Base-by-base conservation (phyloP, 345 rosid genomes). In the Corymbia maculata region DNA sequence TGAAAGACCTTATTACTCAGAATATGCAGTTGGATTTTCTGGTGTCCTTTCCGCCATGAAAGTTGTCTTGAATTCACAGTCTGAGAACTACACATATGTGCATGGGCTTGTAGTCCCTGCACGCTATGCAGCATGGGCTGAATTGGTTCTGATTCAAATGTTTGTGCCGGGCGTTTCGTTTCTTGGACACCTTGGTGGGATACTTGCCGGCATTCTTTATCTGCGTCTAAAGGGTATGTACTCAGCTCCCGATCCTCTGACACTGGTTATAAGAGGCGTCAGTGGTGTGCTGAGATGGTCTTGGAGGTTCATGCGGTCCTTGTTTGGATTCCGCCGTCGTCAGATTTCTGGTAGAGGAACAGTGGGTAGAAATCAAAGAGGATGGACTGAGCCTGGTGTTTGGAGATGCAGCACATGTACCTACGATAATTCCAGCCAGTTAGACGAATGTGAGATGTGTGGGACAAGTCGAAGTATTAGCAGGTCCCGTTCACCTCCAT, bases 371-470 rank as follows among this genome's bases (percentile, higher is more conserved):
- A 89, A 89, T 61, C 92, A 87, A 51, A 88, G 90, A 10, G 91
- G 95, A 47, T 89, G 94, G 79, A 89, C 90, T 6, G 86, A 89
- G 50, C 86, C 94, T 85, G 92, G 92, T 50, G 52, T 87, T 28
- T 98, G 99, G 99, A 96, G 98, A 88, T 98, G 99, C 90, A 94
- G 89, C n/a, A 95, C 96, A 3, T 97, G 99, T 92, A 96, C 98
- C 28, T 97, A 90, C 87, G 98, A 97, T 84, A 98, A 98, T 90
- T 91, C 96, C 52, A 93, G 93, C 79, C 91, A 91, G 96, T 86
- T 90, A 85, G 92, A 91, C 53, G 82, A 21, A 24, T 98, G 99
- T 49, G 99, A 98, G 91, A 97, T 97, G 98, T 97, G 99, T 88
- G 99, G 98, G 88, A 91, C 94, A 3, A 89, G 90, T 79, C 91